These are phyloP conservation scores for Termitomyces sp. DNA, from an alignment of 768 basidiomycete species.

Conservation along the genomic window DNA sequence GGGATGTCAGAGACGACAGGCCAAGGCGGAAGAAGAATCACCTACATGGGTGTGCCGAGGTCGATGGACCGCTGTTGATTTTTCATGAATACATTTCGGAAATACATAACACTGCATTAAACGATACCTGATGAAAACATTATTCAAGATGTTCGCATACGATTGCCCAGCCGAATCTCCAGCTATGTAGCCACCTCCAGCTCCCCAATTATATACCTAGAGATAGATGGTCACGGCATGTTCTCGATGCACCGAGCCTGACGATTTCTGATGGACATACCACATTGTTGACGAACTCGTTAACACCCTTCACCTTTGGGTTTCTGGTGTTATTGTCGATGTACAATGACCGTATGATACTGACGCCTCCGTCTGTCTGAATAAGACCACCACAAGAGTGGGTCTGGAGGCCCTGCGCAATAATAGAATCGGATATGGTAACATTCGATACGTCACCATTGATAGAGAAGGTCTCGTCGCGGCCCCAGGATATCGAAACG, in stretches of 20 bases:
- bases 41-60: slow-evolving; percentile 25
- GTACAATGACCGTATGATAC: slow-evolving; percentile 33
- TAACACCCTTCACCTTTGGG: slow-evolving; percentile 35
- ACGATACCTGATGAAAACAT: slow-evolving; percentile 30
- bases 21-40: neutral
- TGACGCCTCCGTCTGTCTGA: slow-evolving; percentile 33
- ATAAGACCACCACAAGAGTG: slow-evolving; percentile 35
- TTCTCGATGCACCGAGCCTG: neutral
- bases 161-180: slow-evolving; percentile 33
- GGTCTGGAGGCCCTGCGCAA: slow-evolving; percentile 33
- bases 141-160: slow-evolving; percentile 32
- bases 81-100: neutral
- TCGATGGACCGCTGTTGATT: slow-evolving; percentile 27
- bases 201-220: slow-evolving; percentile 34
- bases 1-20: neutral
- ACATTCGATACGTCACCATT: slow-evolving; percentile 34
- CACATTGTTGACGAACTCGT: slow-evolving; percentile 35
- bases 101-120: neutral
- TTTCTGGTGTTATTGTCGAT: slow-evolving; percentile 36
- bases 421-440: slow-evolving; percentile 35
- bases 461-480: slow-evolving; percentile 34
- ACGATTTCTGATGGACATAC: slow-evolving; percentile 16
- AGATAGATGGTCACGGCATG: neutral
- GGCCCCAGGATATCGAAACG: slow-evolving; percentile 32
- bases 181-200: slow-evolving; percentile 32